Evolutionary conservation across 768 basidiomycete species (phyloP).

Genomic region (Filobasidium floriforme): DNA sequence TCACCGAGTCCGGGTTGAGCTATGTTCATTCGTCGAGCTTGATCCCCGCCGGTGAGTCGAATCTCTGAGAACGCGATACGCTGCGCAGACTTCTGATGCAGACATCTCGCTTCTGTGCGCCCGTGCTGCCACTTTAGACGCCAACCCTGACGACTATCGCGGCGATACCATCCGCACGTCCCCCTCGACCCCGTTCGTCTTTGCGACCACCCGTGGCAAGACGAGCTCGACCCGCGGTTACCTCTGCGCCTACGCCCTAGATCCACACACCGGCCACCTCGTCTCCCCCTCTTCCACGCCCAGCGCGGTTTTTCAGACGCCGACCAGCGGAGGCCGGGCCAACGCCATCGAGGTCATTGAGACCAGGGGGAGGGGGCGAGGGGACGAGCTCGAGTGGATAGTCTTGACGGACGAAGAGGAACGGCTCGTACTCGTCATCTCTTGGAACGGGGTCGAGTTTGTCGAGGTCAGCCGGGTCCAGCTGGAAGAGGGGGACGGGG

Average conservation of each 20-base stretch:
- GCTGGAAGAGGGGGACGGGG: conserved; percentile 19
- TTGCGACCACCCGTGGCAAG: conserved; percentile 36
- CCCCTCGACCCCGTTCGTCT: conserved; percentile 22
- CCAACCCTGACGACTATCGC: conserved; percentile 26
- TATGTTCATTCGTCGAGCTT: conserved; percentile 30
- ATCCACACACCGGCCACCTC: conserved; percentile 19
- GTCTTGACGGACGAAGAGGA: conserved; percentile 33
- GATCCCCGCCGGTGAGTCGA: conserved; percentile 26
- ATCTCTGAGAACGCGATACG: too few relatives aligned
- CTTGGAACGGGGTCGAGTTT: conserved; percentile 28
- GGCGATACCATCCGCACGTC: conserved; percentile 38
- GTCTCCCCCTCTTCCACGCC: neutral
- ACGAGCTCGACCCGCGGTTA: conserved; percentile 22
- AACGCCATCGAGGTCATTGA: conserved; percentile 35
- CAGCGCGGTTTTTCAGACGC: conserved; percentile 26
- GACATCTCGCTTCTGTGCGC: neutral
- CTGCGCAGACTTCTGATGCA: too few relatives aligned
- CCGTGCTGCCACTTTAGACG: conserved; percentile 5
- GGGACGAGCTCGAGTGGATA: conserved; percentile 27
- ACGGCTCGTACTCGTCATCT: conserved; percentile 29
- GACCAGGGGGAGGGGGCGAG: conserved; percentile 15
- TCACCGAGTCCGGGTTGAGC: conserved; percentile 14
- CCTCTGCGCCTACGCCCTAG: conserved; percentile 29
- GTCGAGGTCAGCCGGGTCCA: conserved; percentile 24
- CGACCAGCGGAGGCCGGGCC: conserved; percentile 36